Conservation (phyloP, 805 yeast genomes). For the Wickerhamiella sorbophila region DNA sequence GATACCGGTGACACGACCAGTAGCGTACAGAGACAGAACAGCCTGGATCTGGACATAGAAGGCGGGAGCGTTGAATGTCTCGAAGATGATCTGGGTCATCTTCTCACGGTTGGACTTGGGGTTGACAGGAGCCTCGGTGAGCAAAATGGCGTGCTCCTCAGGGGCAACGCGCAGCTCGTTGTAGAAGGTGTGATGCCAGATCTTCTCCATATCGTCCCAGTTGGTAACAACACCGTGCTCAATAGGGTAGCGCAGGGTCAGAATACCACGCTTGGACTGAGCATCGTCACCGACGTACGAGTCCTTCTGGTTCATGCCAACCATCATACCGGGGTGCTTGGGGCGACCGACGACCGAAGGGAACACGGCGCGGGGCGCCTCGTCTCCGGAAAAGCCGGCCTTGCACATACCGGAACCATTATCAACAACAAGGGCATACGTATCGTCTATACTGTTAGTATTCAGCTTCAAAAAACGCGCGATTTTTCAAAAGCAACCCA, state of each 20-base stretch:
- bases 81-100: constrained; percentile 99
- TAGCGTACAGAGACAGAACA: constrained; percentile 91
- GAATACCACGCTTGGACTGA: constrained; percentile 99
- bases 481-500: too few species aligned
- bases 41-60: constrained; percentile 99
- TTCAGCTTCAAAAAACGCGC: neutral
- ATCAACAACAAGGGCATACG: constrained; percentile 63
- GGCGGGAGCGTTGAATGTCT: constrained; percentile 98
- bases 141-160: constrained; percentile 98
- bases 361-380: constrained; percentile 99
- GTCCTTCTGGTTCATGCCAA: constrained; percentile 99
- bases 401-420: constrained; percentile 99
- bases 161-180: constrained; percentile 99
- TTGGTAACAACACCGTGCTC: constrained; percentile 99
- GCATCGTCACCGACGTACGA: constrained; percentile 99
- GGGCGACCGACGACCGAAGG: constrained; percentile 99
- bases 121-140: constrained; percentile 99
- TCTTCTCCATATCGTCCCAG: constrained; percentile 99
- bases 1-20: constrained; percentile 99
- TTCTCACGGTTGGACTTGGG: constrained; percentile 99
- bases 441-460: constrained; percentile 17
- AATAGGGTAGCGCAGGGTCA: constrained; percentile 95
- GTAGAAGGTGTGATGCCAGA: constrained; percentile 99
- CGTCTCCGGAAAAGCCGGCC: constrained; percentile 99
- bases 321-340: constrained; percentile 99